These are phyloP conservation scores for Spirogloea muscicola DNA, from an alignment of 139 green algal genomes.

Conservation along the genomic window DNA sequence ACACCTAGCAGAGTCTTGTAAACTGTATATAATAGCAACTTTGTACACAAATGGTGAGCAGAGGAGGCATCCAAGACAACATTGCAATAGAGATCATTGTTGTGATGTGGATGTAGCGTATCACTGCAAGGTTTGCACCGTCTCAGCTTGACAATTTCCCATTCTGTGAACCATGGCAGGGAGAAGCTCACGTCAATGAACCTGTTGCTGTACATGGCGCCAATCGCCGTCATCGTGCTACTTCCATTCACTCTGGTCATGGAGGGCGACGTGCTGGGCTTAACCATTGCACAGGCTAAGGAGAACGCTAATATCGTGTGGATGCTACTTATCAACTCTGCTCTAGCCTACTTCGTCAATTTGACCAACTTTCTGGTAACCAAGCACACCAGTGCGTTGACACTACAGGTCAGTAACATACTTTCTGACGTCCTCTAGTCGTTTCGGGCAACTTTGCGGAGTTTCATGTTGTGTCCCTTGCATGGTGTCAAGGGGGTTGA, in stretches of 20 bases:
- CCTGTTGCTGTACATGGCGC: conserved; percentile 88
- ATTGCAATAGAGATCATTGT: no score
- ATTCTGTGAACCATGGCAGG: background rate
- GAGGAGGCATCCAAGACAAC: no score
- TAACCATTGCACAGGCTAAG: background rate
- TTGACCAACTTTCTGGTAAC: conserved; percentile 96
- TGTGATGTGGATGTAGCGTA: no score
- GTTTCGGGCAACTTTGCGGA: no score
- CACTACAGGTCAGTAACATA: conserved; percentile 82
- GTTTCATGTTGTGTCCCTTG: no score
- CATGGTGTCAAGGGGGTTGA: no score
- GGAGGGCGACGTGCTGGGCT: conserved; percentile 56
- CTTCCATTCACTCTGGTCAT: conserved; percentile 64
- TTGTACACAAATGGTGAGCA: no score
- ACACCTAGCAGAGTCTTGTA: no score
- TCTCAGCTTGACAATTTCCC: background rate
- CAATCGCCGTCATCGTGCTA: conserved; percentile 62
- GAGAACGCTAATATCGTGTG: conserved; percentile 29
- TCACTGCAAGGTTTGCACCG: no score
- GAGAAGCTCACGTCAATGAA: conserved; percentile 84
- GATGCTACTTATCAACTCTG: conserved; percentile 72
- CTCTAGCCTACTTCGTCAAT: conserved; percentile 89
- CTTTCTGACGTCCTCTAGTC: no score
- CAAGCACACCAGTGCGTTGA: conserved; percentile 86
- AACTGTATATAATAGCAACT: no score